Evolutionary conservation across 1,284 basidiomycete genomes (phyloP).

Genomic region (Xerocomus amazonicus): DNA sequence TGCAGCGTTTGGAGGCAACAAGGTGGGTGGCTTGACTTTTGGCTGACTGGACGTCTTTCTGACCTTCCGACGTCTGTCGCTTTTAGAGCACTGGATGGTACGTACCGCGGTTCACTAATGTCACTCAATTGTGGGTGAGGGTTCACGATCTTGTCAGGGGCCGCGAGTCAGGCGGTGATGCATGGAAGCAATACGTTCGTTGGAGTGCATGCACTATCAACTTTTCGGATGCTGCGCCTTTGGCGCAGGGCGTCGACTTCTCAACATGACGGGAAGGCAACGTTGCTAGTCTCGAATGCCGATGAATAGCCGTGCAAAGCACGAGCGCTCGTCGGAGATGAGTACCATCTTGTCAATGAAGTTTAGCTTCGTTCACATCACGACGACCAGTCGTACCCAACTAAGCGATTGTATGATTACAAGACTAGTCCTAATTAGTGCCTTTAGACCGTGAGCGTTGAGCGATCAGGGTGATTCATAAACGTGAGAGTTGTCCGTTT

Average conservation of each 20-base stretch:
- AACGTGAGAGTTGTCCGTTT: conserved; percentile 31
- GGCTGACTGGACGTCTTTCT: conserved; percentile 15
- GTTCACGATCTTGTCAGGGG: conserved; percentile 57
- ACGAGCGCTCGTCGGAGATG: conserved; percentile 9
- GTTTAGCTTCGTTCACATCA: conserved; percentile 26
- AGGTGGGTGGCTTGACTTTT: conserved; percentile 45
- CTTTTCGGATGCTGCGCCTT: conserved; percentile 82
- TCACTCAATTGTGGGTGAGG: neutral
- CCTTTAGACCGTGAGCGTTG: conserved; percentile 32
- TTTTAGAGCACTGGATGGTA: conserved; percentile 77
- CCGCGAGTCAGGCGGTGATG: conserved; percentile 93
- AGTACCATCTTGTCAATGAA: conserved; percentile 13
- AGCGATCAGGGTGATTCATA: conserved; percentile 38
- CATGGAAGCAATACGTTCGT: conserved; percentile 92
- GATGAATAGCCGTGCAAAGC: conserved; percentile 12
- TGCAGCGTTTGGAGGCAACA: conserved; percentile 91
- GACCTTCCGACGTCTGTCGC: conserved; percentile 5
- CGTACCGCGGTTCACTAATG: conserved; percentile 28
- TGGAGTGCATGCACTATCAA: conserved; percentile 93
- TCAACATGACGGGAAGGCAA: conserved; percentile 35
- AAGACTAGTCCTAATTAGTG: conserved; percentile 22
- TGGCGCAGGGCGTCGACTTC: conserved; percentile 92
- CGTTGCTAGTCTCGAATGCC: neutral
- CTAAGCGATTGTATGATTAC: conserved; percentile 16
- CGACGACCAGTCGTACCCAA: conserved; percentile 18